Percentiles rank a stretch among this genome's conserved stretches.
phyloP scores from a whole-genome alignment of 768 basidiomycete genomes.

The Russula sp. region DNA sequence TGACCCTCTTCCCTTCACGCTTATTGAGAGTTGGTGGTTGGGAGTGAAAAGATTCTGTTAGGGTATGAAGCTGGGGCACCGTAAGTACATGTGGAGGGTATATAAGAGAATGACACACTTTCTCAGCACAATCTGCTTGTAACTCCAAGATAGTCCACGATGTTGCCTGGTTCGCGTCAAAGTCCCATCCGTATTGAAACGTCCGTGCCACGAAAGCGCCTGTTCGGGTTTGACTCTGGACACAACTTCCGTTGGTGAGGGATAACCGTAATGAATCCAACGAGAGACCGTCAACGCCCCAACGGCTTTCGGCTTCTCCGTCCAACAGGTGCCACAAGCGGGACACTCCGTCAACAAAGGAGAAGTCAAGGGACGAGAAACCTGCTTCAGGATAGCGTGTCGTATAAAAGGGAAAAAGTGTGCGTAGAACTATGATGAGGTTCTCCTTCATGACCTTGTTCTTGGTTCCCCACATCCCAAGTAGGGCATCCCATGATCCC shows the following conservation, averaged over 20 bases:
- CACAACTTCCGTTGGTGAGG: slow-evolving; percentile 27
- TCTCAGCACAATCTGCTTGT: slow-evolving; percentile 69
- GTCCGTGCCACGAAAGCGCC: slow-evolving; percentile 55
- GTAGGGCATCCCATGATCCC: slow-evolving; percentile 55
- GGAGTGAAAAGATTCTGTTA: slow-evolving; percentile 50
- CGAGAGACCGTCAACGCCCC: slow-evolving; percentile 60
- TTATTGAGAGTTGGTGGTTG: slow-evolving; percentile 32
- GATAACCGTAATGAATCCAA: slow-evolving; percentile 62
- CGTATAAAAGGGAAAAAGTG: slow-evolving; percentile 66
- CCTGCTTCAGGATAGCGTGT: slow-evolving; percentile 25
- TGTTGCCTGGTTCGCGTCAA: slow-evolving; percentile 62
- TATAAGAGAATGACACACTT: slow-evolving; percentile 39
- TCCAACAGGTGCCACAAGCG: slow-evolving; percentile 52
- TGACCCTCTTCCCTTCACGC: slow-evolving; percentile 44
- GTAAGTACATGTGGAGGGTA: slow-evolving; percentile 6
- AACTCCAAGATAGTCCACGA: slow-evolving; percentile 77
- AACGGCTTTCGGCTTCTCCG: slow-evolving; percentile 56
- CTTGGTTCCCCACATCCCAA: slow-evolving; percentile 75
- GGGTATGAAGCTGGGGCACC: slow-evolving; percentile 48
- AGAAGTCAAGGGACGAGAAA: slow-evolving; percentile 30
- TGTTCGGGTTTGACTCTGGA: slow-evolving; percentile 14
- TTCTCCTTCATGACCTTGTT: slow-evolving; percentile 72
- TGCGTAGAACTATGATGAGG: slow-evolving; percentile 64
- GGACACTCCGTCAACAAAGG: slow-evolving; percentile 43
- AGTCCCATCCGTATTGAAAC: slow-evolving; percentile 68